Percentiles rank a stretch among this genome's conserved stretches.
Conservation (phyloP, 345 rosid species). For the Eucalyptus pauciflora region DNA sequence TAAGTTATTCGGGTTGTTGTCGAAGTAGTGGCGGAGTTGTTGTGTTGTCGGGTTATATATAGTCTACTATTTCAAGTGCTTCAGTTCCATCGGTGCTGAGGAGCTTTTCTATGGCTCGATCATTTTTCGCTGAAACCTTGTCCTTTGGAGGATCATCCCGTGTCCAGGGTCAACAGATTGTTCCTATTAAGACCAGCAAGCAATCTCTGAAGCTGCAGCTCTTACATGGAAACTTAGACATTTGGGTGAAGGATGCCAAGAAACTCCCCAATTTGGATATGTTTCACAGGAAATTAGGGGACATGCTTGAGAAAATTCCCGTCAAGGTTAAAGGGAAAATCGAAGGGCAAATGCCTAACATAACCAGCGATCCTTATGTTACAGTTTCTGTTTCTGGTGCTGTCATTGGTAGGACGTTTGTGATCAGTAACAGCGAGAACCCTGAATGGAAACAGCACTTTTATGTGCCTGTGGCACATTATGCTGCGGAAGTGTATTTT, state of each 20-base stretch:
- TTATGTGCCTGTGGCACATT: conserved; percentile 68
- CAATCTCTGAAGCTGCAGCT: conserved; percentile 41
- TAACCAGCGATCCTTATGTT: conserved; percentile 89
- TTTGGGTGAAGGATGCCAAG: conserved; percentile 77
- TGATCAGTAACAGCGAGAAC: conserved; percentile 57
- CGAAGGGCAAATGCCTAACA: conserved; percentile 35
- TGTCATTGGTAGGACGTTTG: conserved; percentile 77
- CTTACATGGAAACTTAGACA: conserved; percentile 78
- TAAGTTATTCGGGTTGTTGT: neutral
- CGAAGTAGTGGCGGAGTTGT: neutral
- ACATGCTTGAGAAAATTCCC: conserved; percentile 32
- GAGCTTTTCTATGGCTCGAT: conserved; percentile 27
- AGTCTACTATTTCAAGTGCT: neutral
- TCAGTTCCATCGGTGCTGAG: neutral
- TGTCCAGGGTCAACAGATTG: conserved; percentile 34
- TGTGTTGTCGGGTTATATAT: neutral
- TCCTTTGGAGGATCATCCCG: conserved; percentile 70
- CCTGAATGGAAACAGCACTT: conserved; percentile 93
- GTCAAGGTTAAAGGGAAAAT: conserved; percentile 35
- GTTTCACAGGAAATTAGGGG: conserved; percentile 61
- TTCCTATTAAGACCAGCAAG: conserved; percentile 43
- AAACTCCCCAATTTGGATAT: conserved; percentile 88
- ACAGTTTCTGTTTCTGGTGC: conserved; percentile 60
- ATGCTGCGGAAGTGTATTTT: conserved; percentile 66
- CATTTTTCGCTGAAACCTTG: conserved; percentile 19